A percentile compares a stretch with the other conserved stretches of the same genome.
phyloP scores from a whole-genome alignment of 257 asterid species.

The Salvia hispanica region DNA sequence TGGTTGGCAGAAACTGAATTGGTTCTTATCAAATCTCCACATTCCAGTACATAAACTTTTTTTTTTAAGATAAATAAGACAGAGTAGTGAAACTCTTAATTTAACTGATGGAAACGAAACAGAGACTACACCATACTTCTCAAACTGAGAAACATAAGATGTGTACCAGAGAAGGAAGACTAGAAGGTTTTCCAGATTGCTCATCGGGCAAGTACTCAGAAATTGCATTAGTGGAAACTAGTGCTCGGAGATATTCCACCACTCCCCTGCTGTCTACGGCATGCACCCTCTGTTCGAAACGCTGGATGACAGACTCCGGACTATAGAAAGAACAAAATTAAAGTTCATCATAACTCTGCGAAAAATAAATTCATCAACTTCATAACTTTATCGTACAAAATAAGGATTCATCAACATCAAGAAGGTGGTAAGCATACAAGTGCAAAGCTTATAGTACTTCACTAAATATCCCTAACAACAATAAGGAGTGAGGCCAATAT shows the following conservation, averaged over 20 bases:
- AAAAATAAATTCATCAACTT: not conserved
- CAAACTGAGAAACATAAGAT: conserved; percentile 17
- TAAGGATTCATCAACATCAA: not conserved
- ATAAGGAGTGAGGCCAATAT: conserved; percentile 8
- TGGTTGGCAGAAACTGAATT: not conserved
- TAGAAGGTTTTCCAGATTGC: conserved; percentile 86
- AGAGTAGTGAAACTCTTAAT: not conserved
- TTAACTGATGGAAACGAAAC: not conserved
- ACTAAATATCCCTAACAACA: conserved; percentile 4
- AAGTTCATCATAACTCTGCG: conserved; percentile 30
- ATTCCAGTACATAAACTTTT: not conserved
- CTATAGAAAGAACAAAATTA: conserved; percentile 39
- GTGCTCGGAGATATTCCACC: conserved; percentile 85
- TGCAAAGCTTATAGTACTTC: not conserved
- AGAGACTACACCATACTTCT: not conserved
- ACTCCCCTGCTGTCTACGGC: conserved; percentile 95
- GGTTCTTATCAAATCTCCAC: not conserved
- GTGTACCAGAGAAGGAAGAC: conserved; percentile 91
- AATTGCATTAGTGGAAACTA: conserved; percentile 78
- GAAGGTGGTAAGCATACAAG: not conserved
- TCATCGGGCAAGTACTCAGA: conserved; percentile 92
- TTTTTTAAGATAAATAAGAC: not conserved
- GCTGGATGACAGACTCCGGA: conserved; percentile 92
- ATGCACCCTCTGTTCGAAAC: conserved; percentile 87
- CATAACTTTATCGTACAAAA: not conserved